Conservation (phyloP, 2,329 filamentous ascomycete genomes). For the Penicillium sp. region DNA sequence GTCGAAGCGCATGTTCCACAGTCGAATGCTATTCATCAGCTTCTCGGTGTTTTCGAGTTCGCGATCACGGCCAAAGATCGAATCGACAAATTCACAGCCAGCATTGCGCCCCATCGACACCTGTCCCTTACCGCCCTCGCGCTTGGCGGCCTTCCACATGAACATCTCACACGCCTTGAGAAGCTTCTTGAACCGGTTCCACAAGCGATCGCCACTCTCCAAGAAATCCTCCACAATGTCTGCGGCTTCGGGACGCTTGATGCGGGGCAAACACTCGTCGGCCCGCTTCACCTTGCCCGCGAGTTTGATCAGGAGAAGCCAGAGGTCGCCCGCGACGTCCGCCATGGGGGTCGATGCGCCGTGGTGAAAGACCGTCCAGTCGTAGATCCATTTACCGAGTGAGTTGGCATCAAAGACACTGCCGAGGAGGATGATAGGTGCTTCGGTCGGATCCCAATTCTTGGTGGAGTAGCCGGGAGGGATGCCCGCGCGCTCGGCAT, state of each 20-base stretch:
- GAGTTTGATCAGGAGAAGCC: constrained; percentile 89
- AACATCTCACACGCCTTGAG: constrained; percentile 88
- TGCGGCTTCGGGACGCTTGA: constrained; percentile 65
- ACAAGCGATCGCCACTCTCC: constrained; percentile 78
- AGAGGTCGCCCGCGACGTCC: constrained; percentile 88
- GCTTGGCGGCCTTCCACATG: constrained; percentile 87
- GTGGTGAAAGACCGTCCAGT: constrained; percentile 94
- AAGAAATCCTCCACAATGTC: constrained; percentile 89
- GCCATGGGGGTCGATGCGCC: constrained; percentile 76
- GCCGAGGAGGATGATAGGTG: constrained; percentile 87
- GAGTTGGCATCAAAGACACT: constrained; percentile 98
- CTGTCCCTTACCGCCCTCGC: constrained; percentile 55
- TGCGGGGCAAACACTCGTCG: constrained; percentile 67
- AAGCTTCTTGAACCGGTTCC: constrained; percentile 74
- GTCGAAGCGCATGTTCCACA: constrained; percentile 92
- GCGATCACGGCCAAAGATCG: constrained; percentile 85
- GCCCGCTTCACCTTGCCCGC: constrained; percentile 90
- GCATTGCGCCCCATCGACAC: constrained; percentile 82
- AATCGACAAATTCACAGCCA: constrained; percentile 91
- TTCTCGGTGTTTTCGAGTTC: constrained; percentile 86
- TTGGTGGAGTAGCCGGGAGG: constrained; percentile 89
- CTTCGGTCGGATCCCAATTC: constrained; percentile 94
- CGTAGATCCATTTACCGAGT: constrained; percentile 97
- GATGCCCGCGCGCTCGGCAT: constrained; percentile 61
- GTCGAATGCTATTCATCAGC: constrained; percentile 79